phyloP scores from a whole-genome alignment of 345 rosid species.

The Firmiana major region DNA sequence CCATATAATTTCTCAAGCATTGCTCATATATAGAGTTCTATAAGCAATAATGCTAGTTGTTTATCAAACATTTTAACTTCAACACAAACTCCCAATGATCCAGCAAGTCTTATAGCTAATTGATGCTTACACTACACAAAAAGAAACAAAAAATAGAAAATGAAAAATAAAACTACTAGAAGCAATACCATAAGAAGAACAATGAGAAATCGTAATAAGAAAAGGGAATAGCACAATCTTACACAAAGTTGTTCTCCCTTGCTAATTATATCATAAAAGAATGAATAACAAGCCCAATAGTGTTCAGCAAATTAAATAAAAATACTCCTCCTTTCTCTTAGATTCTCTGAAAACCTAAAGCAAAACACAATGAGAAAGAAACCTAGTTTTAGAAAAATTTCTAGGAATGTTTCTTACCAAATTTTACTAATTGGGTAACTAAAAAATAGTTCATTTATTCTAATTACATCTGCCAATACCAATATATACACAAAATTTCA shows the following conservation, averaged over 20 bases:
- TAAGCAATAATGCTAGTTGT: slow-evolving; percentile 59
- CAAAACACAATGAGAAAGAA: neutral
- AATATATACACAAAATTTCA: neutral
- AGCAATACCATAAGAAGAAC: neutral
- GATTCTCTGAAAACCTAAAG: slow-evolving; percentile 82
- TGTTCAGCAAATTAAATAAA: slow-evolving; percentile 68
- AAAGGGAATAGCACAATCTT: slow-evolving; percentile 20
- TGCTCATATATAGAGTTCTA: slow-evolving; percentile 35
- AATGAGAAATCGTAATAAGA: neutral
- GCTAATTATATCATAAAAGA: slow-evolving; percentile 83
- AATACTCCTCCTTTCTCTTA: slow-evolving; percentile 75
- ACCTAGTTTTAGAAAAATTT: neutral
- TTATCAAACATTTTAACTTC: slow-evolving; percentile 63
- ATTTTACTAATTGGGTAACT: neutral
- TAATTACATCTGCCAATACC: neutral
- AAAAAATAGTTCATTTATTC: neutral
- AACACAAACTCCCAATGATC: slow-evolving; percentile 49
- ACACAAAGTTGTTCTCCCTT: slow-evolving; percentile 87
- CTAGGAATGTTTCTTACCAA: neutral
- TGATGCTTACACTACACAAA: slow-evolving; percentile 89
- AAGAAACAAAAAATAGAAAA: neutral
- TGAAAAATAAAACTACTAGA: neutral
- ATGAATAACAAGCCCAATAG: slow-evolving; percentile 84
- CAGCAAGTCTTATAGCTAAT: slow-evolving; percentile 76
- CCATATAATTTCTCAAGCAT: neutral